Evolutionary conservation across 768 basidiomycete genomes (phyloP).

Genomic region (Amanita fuliginea): DNA sequence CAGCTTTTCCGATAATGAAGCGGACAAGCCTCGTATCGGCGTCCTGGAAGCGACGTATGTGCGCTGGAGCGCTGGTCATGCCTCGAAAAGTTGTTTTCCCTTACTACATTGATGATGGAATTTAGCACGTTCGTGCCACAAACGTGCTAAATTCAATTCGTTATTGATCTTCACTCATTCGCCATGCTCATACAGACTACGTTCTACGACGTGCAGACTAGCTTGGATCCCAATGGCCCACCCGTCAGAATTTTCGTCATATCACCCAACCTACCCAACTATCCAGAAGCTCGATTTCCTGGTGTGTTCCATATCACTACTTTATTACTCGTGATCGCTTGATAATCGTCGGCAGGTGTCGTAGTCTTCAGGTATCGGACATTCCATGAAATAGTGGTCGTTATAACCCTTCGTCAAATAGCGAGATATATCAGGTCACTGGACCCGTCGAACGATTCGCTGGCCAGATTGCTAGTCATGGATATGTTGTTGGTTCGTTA

Average conservation of each 20-base stretch:
- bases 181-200: slow-evolving; percentile 78
- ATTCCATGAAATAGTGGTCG: not conserved
- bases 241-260: slow-evolving; percentile 79
- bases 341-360: slow-evolving; percentile 52
- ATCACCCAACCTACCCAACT: slow-evolving; percentile 65
- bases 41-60: slow-evolving; percentile 40
- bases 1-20: slow-evolving; percentile 54
- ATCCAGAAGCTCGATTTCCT: slow-evolving; percentile 88
- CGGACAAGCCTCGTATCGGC: slow-evolving; percentile 50
- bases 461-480: slow-evolving; percentile 79
- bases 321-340: too few relatives aligned
- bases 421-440: slow-evolving; percentile 96
- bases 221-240: slow-evolving; percentile 42
- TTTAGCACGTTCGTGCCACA: slow-evolving; percentile 4
- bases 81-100: slow-evolving; percentile 2
- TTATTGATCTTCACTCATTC: not conserved
- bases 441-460: slow-evolving; percentile 93
- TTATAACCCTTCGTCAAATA: slow-evolving; percentile 16
- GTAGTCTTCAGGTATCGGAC: slow-evolving; percentile 61
- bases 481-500: slow-evolving; percentile 66
- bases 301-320: too few relatives aligned
- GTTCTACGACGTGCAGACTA: slow-evolving; percentile 66
- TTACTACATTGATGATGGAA: not conserved
- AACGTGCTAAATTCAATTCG: too few relatives aligned
- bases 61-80: slow-evolving; percentile 30